Evolutionary conservation across 225 moss, liverwort and hornwort genomes (phyloP), one percentile per base, ranked within the genome.

Genomic region (Anthoceros angustus): DNA sequence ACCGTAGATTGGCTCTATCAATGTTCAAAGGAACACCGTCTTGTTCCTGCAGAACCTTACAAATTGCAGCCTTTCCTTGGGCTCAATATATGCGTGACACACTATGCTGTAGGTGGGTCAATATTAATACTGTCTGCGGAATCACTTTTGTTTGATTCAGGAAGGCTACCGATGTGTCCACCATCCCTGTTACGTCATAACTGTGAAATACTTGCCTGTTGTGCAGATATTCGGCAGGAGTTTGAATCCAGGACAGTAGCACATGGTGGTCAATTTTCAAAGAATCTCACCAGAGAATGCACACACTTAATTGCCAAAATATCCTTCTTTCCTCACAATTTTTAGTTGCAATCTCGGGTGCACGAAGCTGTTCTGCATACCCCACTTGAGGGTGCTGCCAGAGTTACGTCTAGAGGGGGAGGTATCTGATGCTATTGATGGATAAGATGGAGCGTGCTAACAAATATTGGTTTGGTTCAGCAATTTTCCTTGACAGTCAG

Each of bases 261-360:
- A 23, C 55, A 55, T 15, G 55, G 55, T 7, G 55, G 55, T 55
- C 55, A 15, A 18, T 55, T 55, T 55, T 55, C 55, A 23, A 23
- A 23, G 23, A 55, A 23, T n/a, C 55, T 55, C 23, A 55, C 55
- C 23, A 18, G 55, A 23, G 55, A 55, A 18, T 55, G 55, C n/a
- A 55, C 55, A 55, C 55, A 55, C 23, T 23, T 55, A 11, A 55
- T 55, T 55, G 55, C 55, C 14, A 55, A 55, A 20, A 55, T 55
- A 55, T 55, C 55, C 55, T 55, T 55, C 32, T 32, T 32, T 32
- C 32, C 14, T 20, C n/a, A 15, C 5, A 18, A 7, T 20, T 46
- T 11, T 2, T 11, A 1, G 45, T 6, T 46, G 6, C 45, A 2
- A 46, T 11, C 16, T 46, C 45, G 11, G 45, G 2, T 46, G 45